These are phyloP conservation scores for Avena insularis DNA, from an alignment of 176 grass and related monocot species.

Conservation along the genomic window DNA sequence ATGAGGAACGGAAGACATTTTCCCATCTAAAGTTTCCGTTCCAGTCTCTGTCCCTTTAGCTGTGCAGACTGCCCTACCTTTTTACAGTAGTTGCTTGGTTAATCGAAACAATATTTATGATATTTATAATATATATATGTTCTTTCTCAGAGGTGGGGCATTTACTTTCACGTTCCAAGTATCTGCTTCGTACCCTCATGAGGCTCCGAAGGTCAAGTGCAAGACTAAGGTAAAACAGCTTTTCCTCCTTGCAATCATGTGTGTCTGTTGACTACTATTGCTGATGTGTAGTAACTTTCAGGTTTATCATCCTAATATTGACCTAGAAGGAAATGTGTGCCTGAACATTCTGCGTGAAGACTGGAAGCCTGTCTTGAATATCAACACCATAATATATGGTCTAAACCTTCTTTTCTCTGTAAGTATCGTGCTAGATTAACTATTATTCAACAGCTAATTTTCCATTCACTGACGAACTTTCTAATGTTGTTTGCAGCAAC, in stretches of 20 bases:
- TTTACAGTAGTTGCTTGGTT: not conserved
- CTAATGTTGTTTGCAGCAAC: constrained; percentile 49
- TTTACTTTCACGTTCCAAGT: constrained; percentile 82
- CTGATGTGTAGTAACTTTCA: constrained; percentile 41
- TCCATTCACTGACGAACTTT: not conserved
- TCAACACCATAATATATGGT: constrained; percentile 75
- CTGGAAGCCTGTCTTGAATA: constrained; percentile 78
- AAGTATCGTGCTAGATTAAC: constrained; percentile 10
- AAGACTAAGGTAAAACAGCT: constrained; percentile 77
- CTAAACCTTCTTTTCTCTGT: constrained; percentile 77
- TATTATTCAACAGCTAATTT: not conserved
- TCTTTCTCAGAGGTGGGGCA: constrained; percentile 49
- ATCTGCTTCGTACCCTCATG: constrained; percentile 85
- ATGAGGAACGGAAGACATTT: not conserved
- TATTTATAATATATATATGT: not conserved
- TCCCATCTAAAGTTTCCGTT: not conserved
- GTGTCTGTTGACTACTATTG: not conserved
- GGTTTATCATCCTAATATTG: constrained; percentile 88
- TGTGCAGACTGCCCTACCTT: not conserved
- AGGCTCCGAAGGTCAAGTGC: constrained; percentile 93
- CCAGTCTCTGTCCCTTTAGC: not conserved
- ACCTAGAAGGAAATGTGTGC: constrained; percentile 83
- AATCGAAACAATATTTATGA: not conserved
- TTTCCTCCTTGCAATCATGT: not conserved
- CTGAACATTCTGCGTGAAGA: constrained; percentile 82